Base-by-base conservation (phyloP, 805 yeast genomes). In the Clavispora phyllophila region DNA sequence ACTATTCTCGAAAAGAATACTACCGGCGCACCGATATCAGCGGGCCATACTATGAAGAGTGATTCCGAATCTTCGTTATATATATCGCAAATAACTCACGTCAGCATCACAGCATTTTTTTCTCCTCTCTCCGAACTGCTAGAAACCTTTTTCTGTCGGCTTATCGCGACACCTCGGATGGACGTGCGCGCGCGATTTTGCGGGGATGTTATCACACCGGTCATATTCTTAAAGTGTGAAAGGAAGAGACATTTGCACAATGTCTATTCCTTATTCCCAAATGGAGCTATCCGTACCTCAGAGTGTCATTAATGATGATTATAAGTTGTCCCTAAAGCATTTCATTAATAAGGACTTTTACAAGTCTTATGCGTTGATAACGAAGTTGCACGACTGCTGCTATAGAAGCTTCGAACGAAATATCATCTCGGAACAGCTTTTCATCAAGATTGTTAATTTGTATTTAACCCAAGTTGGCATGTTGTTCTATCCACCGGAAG, bases 331-430 rank as follows among this genome's bases (percentile, higher is more conserved):
- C 2, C 53, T 66, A 45, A 70, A 70, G 50, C 56, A 55, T 39
- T 70, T 70, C 51, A 57, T 65, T 53, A 68, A 66, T 48, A 66
- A 62, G 51, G 60, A 66, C 47, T 58, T 68, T 33, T 55, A 47
- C 4, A 56, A 59, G 38, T 68, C 73, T 9, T 68, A 54, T 42
- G 57, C 43, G 17, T 47, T 67, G 9, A 47, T 58, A 18, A 47
- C 47, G 36, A 46, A 52, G 34, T 47, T 63, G 25, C 63, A 62
- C 42, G 45, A 44, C 17, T 46, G 44, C 12, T 41, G 57, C 13
- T 53, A 57, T 40, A 40, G 46, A 12, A 59, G 57, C 38, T 57
- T 51, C 28, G 45, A 43, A 10, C 52, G 54, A 18, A 65, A 61
- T 18, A 41, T 49, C 23, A 53, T 65, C 15, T 47, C 51, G 7